Percentiles rank a stretch among this genome's conserved stretches.
These are phyloP conservation scores for Chytriomyces sp. DNA, from an alignment of 192 early-diverging fungal genomes.

Conservation along the genomic window DNA sequence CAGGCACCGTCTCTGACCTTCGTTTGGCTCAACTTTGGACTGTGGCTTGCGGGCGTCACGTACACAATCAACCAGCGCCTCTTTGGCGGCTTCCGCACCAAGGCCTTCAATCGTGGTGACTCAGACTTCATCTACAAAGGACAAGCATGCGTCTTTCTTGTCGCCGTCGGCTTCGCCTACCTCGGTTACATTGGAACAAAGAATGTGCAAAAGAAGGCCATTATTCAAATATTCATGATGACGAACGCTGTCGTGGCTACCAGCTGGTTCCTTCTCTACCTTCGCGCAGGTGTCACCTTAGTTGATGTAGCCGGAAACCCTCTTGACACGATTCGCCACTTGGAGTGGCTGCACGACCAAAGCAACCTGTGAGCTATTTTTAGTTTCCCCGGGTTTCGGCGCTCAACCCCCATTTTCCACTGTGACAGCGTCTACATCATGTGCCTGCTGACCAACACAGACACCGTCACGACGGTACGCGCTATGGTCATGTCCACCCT, in stretches of 20 bases:
- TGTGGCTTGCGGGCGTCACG: conserved; percentile 21
- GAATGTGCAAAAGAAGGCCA: conserved; percentile 17
- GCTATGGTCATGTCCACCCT: conserved; percentile 13
- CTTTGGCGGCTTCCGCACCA: conserved; percentile 17
- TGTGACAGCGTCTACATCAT: conserved; percentile 21
- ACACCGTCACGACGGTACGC: conserved; percentile 1
- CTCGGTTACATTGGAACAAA: conserved; percentile 27
- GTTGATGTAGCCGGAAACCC: conserved; percentile 23
- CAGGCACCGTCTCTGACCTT: conserved; percentile 19
- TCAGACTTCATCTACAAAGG: conserved; percentile 35
- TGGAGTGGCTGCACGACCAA: conserved; percentile 38
- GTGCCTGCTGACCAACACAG: conserved; percentile 22
- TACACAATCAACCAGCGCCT: conserved; percentile 12
- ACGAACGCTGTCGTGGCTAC: conserved; percentile 11
- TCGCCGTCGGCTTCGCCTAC: conserved; percentile 28
- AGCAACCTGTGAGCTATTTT: conserved; percentile 23
- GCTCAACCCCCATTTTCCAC: not conserved
- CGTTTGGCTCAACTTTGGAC: conserved; percentile 31
- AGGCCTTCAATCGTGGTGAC: conserved; percentile 34
- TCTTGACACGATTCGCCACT: conserved; percentile 21
- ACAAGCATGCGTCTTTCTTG: conserved; percentile 22
- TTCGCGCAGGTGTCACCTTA: conserved; percentile 26
- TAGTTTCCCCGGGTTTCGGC: not conserved
- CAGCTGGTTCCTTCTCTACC: conserved; percentile 22
- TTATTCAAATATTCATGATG: conserved; percentile 19